phyloP scores from a whole-genome alignment of 1,284 basidiomycete genomes.

The Cryptococcus amylolentus region DNA sequence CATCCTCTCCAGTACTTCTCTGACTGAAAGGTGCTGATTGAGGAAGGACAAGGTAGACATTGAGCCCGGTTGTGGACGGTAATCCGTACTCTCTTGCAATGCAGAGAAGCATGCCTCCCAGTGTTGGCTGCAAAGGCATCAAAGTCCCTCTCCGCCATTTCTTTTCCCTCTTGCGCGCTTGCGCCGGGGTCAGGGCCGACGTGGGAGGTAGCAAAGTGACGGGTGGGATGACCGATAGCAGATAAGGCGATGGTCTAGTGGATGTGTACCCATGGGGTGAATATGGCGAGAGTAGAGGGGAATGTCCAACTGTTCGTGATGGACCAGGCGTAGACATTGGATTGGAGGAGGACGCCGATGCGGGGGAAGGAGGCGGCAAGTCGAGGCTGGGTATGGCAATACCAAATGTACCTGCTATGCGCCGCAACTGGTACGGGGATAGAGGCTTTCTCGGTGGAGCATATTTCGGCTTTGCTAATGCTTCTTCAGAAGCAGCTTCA shows the following conservation, averaged over 20 bases:
- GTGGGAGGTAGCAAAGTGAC: slow-evolving; percentile 21
- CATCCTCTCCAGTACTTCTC: not conserved
- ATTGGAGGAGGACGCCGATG: not conserved
- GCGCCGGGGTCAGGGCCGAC: slow-evolving; percentile 1
- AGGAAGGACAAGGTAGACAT: slow-evolving; percentile 34
- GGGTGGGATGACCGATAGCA: slow-evolving; percentile 45
- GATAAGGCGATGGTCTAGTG: slow-evolving; percentile 14
- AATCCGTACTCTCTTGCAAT: slow-evolving; percentile 48
- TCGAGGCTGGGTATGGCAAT: slow-evolving; percentile 38
- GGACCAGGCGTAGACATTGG: not conserved
- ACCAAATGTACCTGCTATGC: slow-evolving; percentile 46
- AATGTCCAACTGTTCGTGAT: slow-evolving; percentile 11
- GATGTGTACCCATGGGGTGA: not conserved
- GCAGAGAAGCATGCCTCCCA: slow-evolving; percentile 43
- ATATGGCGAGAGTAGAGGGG: slow-evolving; percentile 3
- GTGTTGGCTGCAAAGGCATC: slow-evolving; percentile 41
- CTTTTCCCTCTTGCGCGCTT: slow-evolving; percentile 11
- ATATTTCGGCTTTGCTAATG: not conserved
- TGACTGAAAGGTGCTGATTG: not conserved
- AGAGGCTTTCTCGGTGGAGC: slow-evolving; percentile 36
- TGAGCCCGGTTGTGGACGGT: slow-evolving; percentile 41
- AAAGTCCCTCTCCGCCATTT: slow-evolving; percentile 43
- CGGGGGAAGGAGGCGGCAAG: slow-evolving; percentile 2
- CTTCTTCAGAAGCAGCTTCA: not conserved
- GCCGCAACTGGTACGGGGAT: slow-evolving; percentile 36